Percentiles rank a stretch among this genome's conserved stretches.
Conservation (phyloP, 495 filamentous ascomycete genomes). For the Daldinia caldariorum region DNA sequence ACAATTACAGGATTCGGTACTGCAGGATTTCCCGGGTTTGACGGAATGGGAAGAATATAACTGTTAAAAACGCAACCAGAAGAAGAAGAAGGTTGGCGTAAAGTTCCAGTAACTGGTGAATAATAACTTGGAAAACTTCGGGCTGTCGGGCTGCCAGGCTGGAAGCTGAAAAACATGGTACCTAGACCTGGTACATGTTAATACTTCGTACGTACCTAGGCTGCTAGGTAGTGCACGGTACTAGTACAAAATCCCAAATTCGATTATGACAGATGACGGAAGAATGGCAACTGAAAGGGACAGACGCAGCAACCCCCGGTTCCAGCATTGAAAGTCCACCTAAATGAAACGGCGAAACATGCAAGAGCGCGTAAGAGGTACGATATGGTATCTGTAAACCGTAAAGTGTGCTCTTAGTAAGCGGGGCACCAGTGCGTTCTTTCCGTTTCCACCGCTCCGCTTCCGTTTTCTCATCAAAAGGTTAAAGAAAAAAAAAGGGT, state of each 20-base stretch:
- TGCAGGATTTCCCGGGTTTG: conserved; percentile 17
- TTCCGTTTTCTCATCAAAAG: conserved; percentile 5
- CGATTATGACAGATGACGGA: conserved; percentile 41
- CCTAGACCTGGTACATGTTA: background rate
- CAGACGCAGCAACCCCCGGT: background rate
- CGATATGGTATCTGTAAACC: no score
- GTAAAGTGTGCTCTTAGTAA: conserved; percentile 5
- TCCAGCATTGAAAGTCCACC: conserved; percentile 28
- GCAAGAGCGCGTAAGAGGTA: background rate
- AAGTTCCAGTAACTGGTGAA: conserved; percentile 7
- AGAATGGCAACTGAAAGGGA: conserved; percentile 13
- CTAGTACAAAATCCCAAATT: conserved; percentile 8
- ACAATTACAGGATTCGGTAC: conserved; percentile 25
- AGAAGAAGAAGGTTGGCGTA: conserved; percentile 21
- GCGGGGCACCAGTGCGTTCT: background rate
- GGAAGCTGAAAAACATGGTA: background rate
- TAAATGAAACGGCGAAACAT: conserved; percentile 30
- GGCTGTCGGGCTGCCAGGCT: background rate
- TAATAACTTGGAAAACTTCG: conserved; percentile 21
- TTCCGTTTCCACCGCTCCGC: conserved; percentile 31
- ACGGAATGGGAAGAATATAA: conserved; percentile 10
- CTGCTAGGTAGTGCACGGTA: no score
- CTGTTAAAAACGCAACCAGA: conserved; percentile 19
- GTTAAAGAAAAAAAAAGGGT: no score
- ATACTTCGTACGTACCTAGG: no score